phyloP scores from a whole-genome alignment of 83 land plant genomes.

The Picea mariana region DNA sequence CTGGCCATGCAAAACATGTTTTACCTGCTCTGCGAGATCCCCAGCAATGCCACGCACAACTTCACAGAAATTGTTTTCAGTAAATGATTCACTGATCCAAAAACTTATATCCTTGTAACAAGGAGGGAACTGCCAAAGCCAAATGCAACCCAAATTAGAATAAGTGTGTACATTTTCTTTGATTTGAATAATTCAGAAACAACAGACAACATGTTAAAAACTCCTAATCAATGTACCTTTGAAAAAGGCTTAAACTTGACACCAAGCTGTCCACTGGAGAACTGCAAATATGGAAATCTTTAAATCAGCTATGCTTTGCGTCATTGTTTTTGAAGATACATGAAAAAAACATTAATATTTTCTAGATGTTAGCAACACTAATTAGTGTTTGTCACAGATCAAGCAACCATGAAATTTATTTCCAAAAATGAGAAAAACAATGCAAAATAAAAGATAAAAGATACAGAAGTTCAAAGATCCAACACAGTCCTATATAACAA shows the following conservation, averaged over 20 bases:
- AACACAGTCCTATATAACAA: neutral
- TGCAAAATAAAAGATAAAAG: neutral
- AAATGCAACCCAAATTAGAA: slow-evolving; percentile 3
- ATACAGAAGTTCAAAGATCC: neutral
- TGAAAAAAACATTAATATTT: slow-evolving; percentile 4
- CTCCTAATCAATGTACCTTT: slow-evolving; percentile 46
- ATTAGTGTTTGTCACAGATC: neutral
- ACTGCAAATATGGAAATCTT: slow-evolving; percentile 35
- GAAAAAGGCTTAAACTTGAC: slow-evolving; percentile 93
- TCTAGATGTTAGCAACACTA: neutral
- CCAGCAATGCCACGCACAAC: slow-evolving; percentile 95
- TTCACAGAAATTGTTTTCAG: slow-evolving; percentile 97
- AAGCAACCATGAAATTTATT: neutral
- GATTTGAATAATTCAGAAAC: neutral
- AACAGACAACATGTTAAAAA: neutral
- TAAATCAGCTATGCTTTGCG: neutral
- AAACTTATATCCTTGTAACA: slow-evolving; percentile 98
- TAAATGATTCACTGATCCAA: slow-evolving; percentile 91
- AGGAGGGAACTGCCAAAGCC: slow-evolving; percentile 82
- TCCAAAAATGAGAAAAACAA: neutral
- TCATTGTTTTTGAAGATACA: neutral
- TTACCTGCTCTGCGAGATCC: slow-evolving; percentile 95
- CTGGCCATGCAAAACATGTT: neutral
- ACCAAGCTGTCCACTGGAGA: slow-evolving; percentile 85
- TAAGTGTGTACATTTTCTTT: neutral